A percentile compares a stretch with the other conserved stretches of the same genome.
Conservation (phyloP, 192 early-diverging fungal species). For the Backusella psychrophila region DNA sequence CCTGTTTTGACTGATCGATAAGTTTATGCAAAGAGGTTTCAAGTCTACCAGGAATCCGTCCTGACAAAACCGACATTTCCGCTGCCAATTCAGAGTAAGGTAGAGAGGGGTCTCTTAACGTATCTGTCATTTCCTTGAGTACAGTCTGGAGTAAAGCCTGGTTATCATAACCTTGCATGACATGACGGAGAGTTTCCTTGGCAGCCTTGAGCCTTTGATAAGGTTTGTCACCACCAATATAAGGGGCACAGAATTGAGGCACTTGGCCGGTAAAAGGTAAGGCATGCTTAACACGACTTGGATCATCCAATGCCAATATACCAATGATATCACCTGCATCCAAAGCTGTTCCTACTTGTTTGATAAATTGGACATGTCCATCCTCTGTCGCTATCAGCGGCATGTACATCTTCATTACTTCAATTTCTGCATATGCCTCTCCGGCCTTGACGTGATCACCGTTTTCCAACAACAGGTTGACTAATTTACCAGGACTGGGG, state of each 20-base stretch:
- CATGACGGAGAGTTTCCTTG: constrained; percentile 62
- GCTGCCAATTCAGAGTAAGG: constrained; percentile 83
- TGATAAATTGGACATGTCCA: constrained; percentile 85
- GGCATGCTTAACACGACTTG: constrained; percentile 86
- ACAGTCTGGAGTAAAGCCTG: constrained; percentile 62
- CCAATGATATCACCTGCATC: constrained; percentile 92
- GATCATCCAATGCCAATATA: constrained; percentile 88
- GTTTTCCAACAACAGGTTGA: constrained; percentile 87
- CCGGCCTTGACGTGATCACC: constrained; percentile 86
- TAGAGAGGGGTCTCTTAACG: constrained; percentile 71
- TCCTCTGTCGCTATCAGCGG: constrained; percentile 88
- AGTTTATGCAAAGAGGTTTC: constrained; percentile 52
- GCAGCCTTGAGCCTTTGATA: constrained; percentile 75
- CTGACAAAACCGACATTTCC: constrained; percentile 76
- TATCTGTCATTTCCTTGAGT: constrained; percentile 69
- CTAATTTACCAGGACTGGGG: constrained; percentile 95
- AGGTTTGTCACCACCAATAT: constrained; percentile 81
- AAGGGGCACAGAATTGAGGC: constrained; percentile 69
- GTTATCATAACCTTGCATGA: constrained; percentile 88
- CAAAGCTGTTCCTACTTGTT: constrained; percentile 82
- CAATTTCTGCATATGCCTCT: constrained; percentile 96
- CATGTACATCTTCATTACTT: constrained; percentile 99
- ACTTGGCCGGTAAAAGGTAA: constrained; percentile 78
- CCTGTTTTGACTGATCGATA: constrained; percentile 38
- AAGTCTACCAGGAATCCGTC: constrained; percentile 79